Evolutionary conservation across 2,329 filamentous ascomycete genomes (phyloP), one percentile per base, ranked within the genome.

Genomic region (Cordyceps militaris): DNA sequence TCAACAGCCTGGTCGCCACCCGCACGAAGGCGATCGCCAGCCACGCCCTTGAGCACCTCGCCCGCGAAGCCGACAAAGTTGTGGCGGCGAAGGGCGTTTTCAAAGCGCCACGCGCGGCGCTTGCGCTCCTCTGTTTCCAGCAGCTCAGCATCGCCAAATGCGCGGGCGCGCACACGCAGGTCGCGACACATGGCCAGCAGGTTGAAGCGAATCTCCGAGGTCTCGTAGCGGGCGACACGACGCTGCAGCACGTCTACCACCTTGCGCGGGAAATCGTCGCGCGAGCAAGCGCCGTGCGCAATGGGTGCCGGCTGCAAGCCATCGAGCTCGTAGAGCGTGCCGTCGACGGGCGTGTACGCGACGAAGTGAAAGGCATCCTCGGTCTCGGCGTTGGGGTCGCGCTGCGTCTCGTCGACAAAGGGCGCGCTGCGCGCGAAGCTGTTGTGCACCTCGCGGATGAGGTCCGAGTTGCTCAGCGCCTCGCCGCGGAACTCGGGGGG

Each of bases 311-410:
- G 91, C 74, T 97, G 93, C 62, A 99, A 79, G 19, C 94, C 94
- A 73, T 99, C 94, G 54, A 99, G 82, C 75, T 99, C 94, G 78
- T 97, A 99, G 56, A 99, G 80, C 4, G 77, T 84, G 63, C 86
- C 87, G 68, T 87, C 83, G 64, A 96, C 80, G 56, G 86, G 82
- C 9, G 91, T 92, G 74, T 99, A 99, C 32, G 92, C 94, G 66
- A 99, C 91, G 73, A 99, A 99, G 76, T 99, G 94, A 75, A 95
- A 99, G 28, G 93, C 89, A 68, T 97, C 94, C 66, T 96, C 91
- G 57, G 89, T 80, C 61, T 84, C 83, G 55, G 81, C 82, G 14
- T 82, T 82, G 11, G 84, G 77, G 47, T 57, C 55, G 11, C 86
- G 82, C 42, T 87, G 83, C 61, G 91, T 95, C 80, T 99, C 94